Percentiles rank a stretch among this genome's conserved stretches.
Conservation (phyloP, 2,329 filamentous ascomycete species). For the Sarocladiaceae sp. region DNA sequence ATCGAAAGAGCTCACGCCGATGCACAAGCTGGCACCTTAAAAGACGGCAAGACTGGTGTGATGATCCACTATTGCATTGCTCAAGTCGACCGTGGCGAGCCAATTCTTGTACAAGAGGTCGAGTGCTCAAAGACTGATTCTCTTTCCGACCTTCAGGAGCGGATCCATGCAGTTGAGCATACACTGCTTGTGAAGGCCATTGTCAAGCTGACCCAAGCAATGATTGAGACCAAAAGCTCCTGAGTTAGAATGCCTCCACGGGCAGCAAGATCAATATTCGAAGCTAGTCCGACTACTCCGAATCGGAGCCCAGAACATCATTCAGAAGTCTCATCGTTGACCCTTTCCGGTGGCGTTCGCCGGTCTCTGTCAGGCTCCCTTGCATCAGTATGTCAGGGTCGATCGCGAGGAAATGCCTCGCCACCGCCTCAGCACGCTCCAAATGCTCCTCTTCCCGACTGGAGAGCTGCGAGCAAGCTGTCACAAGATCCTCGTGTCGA, state of each 20-base stretch:
- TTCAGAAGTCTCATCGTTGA: background rate
- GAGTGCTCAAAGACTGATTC: constrained; percentile 57
- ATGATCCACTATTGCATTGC: constrained; percentile 84
- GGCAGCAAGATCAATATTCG: too few species aligned
- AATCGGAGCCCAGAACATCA: background rate
- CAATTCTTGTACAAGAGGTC: constrained; percentile 66
- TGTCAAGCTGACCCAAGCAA: constrained; percentile 36
- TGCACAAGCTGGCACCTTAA: constrained; percentile 56
- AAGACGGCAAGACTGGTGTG: constrained; percentile 67
- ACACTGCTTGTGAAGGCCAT: constrained; percentile 72
- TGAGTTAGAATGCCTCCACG: too few species aligned
- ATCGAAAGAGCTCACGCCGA: constrained; percentile 74
- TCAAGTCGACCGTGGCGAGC: constrained; percentile 73
- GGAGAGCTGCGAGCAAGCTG: constrained; percentile 63
- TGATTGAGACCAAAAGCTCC: constrained; percentile 18
- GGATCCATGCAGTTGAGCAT: constrained; percentile 74
- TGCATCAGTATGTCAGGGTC: too few species aligned
- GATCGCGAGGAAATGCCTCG: constrained; percentile 48
- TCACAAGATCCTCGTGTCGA: constrained; percentile 68
- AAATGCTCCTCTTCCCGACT: constrained; percentile 58
- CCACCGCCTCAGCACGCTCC: constrained; percentile 56
- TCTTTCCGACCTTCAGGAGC: constrained; percentile 59
- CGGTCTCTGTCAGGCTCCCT: too few species aligned
- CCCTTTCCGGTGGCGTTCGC: too few species aligned
- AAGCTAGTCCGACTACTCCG: background rate